Evolutionary conservation across 83 land plant genomes (phyloP).

Genomic region (Diphasiastrum complanatum): DNA sequence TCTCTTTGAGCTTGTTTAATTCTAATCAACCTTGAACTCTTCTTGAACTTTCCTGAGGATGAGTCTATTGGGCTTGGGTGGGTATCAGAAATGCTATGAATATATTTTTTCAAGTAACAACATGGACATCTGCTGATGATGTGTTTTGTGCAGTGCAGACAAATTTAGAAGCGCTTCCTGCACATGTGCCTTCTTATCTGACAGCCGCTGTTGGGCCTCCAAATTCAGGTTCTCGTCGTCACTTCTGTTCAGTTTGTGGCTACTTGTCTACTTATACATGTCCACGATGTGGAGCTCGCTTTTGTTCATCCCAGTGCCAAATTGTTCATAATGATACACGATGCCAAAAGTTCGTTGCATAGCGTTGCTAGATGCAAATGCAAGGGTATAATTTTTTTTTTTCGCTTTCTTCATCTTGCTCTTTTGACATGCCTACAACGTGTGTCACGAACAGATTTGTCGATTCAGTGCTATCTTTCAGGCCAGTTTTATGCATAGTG

Average conservation of each 20-base stretch:
- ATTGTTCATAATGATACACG: conserved; percentile 43
- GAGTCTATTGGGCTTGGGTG: neutral
- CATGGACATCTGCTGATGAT: neutral
- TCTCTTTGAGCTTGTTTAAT: too few species aligned
- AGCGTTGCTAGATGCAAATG: too few species aligned
- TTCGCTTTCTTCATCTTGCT: too few species aligned
- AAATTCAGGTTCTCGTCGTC: conserved; percentile 61
- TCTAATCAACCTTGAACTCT: neutral
- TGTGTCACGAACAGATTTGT: too few species aligned
- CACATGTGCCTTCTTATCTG: conserved; percentile 76
- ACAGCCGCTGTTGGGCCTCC: conserved; percentile 95
- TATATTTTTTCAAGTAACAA: neutral
- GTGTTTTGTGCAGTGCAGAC: conserved; percentile 43
- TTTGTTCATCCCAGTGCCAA: conserved; percentile 58
- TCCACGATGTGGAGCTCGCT: conserved; percentile 68
- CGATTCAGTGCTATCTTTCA: too few species aligned
- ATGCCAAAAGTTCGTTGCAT: conserved; percentile 56
- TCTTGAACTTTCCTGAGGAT: neutral
- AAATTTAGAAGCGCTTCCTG: conserved; percentile 74
- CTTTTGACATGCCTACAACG: too few species aligned
- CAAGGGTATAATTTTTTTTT: too few species aligned
- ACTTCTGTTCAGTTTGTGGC: conserved; percentile 97
- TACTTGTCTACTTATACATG: conserved; percentile 69
- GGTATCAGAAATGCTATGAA: neutral
- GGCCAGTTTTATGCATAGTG: too few species aligned